Conservation (phyloP, 2,329 filamentous ascomycete species). For the Beauveria australis region DNA sequence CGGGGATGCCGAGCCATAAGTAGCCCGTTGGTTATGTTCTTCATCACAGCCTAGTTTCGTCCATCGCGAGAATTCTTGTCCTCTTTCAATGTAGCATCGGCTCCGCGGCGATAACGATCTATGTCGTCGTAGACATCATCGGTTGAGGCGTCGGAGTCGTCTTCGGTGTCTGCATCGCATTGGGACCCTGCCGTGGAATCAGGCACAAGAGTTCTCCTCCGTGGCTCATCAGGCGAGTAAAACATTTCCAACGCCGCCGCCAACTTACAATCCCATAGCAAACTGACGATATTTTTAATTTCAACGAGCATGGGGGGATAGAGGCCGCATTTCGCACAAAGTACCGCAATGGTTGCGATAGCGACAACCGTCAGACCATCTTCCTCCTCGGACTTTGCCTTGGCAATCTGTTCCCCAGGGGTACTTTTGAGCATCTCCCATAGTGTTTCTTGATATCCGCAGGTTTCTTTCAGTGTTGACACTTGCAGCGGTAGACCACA, state of each 20-base stretch:
- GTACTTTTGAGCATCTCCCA: not conserved
- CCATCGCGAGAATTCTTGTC: not conserved
- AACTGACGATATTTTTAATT: not conserved
- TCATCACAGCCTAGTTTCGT: not conserved
- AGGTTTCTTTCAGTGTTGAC: not conserved
- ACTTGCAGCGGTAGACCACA: not conserved
- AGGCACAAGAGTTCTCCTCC: too few species aligned
- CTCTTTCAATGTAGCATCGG: not conserved
- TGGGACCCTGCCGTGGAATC: too few species aligned
- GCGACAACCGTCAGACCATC: not conserved
- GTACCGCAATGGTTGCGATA: not conserved
- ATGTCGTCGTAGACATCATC: not conserved
- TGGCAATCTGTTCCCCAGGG: not conserved
- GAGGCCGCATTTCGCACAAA: not conserved
- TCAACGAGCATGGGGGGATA: not conserved
- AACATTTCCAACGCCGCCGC: not conserved
- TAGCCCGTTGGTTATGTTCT: not conserved
- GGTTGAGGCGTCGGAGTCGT: not conserved
- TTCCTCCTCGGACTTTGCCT: not conserved
- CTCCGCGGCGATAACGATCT: not conserved
- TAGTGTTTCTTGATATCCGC: not conserved
- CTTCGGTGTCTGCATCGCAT: not conserved
- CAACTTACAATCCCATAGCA: not conserved
- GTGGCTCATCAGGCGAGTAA: not conserved
- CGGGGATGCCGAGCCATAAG: too few species aligned